Base-by-base conservation (phyloP, 2,329 filamentous ascomycete genomes). In the Lecanicillium sp. region DNA sequence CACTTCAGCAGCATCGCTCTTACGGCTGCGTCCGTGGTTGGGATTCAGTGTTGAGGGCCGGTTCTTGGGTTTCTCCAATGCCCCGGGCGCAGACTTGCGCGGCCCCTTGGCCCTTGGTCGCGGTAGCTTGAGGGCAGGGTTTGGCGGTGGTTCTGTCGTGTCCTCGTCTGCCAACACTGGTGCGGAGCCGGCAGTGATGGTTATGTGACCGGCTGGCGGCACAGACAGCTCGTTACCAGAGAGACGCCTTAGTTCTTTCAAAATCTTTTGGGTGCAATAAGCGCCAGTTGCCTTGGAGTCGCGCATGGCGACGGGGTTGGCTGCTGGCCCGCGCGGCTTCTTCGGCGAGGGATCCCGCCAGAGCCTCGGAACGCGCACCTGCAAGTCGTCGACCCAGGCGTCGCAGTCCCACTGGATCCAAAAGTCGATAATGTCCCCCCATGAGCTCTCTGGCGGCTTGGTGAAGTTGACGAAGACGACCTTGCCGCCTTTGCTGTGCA, bases 331-430 rank as follows among this genome's bases (percentile, higher is more conserved):
- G 4, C 60, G 55, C 2, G 65, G 63, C 30, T 64, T 67, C 46
- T 62, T 61, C 24, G 67, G 70, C 40, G 73, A 70, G 0, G 72
- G 70, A 0, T 73, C 73, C 49, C 78, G 64, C 80, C 81, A 85
- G 4, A 85, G 66, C 40, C 75, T 72, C 2, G 79, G 76, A 48
- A 82, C 74, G 45, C 78, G 75, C 43, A 67, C 64, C 51, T 76
- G 78, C 46, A 87, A 60, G 57, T 86, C 81, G 9, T 72, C 63
- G 1, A 87, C 83, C 84, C 84, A 88, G 4, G 78, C 78, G 55
- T 88, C 84, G 51, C 84, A 87, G 57, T 87, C 84, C 83, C 83
- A 86, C 53, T 84, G 74, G 1, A 88, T 74, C 78, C 83, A 87
- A 52, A 83, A 86, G 63, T 88, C 84, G 45, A 88, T 83, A 0